Evolutionary conservation across 1,139 yeast species (phyloP), one percentile per base, ranked within the genome.

Genomic region (Pichia sp.): DNA sequence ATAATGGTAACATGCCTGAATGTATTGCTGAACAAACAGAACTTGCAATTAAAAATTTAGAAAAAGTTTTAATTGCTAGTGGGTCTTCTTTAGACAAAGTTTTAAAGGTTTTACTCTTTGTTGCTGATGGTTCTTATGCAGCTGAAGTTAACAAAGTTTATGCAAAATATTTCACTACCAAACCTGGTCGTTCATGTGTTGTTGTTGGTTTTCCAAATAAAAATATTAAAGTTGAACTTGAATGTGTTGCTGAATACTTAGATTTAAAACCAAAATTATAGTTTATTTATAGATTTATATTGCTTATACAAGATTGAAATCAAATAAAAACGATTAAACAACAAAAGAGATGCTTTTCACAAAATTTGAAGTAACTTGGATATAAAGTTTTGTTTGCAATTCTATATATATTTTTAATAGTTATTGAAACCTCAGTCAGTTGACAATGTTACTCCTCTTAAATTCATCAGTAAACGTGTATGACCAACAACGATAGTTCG

Each of bases 181-280:
- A 68, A 55, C 82, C 82, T 12, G 76, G 78, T 25, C 68, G 82
- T 63, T 69, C 76, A 44, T 75, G 80, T 57, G 71, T 76, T 30
- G 67, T 74, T 39, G 73, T 69, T 28, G 60, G 57, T 6, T 72
- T 72, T 62, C 74, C 75, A 34, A 65, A 70, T 53, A 56, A 60
- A 9, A 51, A 56, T 6, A 46, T 71, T 26, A 64, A 69, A 47
- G 71, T 71, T 28, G 77, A 72, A 55, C 50, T 71, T 39, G 76
- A 72, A 51, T 44, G 46, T 20, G 32, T 49, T 40, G 71, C 70
- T n/a, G n/a, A n/a, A n/a, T n/a, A n/a, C n/a, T n/a, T n/a, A n/a
- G n/a, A n/a, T n/a, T n/a, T n/a, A n/a, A n/a, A n/a, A n/a, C n/a
- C n/a, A n/a, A n/a, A n/a, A n/a, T n/a, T n/a, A n/a, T n/a, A n/a